Conservation (phyloP, 192 early-diverging fungal species). For the Coemansia sp. region DNA sequence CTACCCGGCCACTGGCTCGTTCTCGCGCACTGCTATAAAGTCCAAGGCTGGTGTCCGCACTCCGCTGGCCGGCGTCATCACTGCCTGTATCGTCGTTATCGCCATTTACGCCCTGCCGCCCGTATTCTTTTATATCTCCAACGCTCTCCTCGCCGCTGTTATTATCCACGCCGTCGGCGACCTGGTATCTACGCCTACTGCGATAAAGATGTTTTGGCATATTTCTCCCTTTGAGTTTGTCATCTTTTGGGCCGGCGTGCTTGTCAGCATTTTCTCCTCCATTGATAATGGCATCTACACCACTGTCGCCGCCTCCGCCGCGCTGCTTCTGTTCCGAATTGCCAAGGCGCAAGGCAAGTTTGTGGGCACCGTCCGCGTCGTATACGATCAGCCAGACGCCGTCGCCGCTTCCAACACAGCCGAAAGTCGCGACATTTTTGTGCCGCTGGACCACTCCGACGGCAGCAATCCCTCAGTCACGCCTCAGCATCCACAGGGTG, state of each 20-base stretch:
- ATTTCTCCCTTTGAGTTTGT: conserved; percentile 57
- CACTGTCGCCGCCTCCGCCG: conserved; percentile 66
- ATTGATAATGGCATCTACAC: conserved; percentile 85
- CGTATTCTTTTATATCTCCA: conserved; percentile 86
- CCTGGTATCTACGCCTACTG: conserved; percentile 65
- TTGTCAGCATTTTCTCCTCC: conserved; percentile 57
- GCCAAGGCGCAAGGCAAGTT: conserved; percentile 61
- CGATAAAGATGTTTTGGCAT: conserved; percentile 68
- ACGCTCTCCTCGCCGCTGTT: conserved; percentile 77
- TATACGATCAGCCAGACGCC: conserved; percentile 22
- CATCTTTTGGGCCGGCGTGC: conserved; percentile 55
- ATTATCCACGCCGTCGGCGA: conserved; percentile 87
- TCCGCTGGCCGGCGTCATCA: conserved; percentile 78
- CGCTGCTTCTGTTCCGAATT: conserved; percentile 78
- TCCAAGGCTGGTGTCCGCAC: conserved; percentile 84
- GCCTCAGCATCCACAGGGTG: conserved; percentile 30
- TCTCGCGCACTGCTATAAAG: conserved; percentile 93
- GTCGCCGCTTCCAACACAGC: neutral
- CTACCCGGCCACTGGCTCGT: conserved; percentile 90
- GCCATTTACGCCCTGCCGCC: conserved; percentile 82
- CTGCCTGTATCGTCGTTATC: conserved; percentile 78
- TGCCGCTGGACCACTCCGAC: conserved; percentile 65
- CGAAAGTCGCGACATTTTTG: conserved; percentile 61
- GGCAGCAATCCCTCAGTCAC: conserved; percentile 38
- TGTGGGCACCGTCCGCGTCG: conserved; percentile 37